Base-by-base conservation (phyloP, 805 yeast species). In the Cyberlindnera nakhonratchasimensis region DNA sequence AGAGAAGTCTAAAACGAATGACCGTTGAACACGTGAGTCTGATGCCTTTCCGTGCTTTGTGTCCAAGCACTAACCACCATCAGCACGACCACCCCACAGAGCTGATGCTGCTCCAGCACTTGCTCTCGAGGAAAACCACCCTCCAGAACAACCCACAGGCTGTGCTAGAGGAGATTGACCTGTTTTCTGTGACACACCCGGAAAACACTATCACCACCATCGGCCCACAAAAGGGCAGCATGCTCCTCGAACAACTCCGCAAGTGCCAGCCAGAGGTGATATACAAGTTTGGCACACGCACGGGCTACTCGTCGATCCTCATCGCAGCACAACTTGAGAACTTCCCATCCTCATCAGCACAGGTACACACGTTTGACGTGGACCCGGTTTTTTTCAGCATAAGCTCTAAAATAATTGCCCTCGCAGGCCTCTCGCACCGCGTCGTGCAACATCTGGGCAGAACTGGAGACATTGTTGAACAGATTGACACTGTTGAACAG, bases 221-320 rank as follows among this genome's bases (percentile, higher is more conserved):
- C 13, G 49, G 50, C 6, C 33, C 37, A 4, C 14, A 21, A 19
- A 51, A 52, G 22, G 47, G 48, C 1, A 16, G 19, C 2, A 18
- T 39, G 6, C 20, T 55, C 7, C 17, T 37, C 0, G 17, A 35
- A 3, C 34, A 43, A 24, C 19, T 56, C 2, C 37, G 33, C 10
- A 19, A 28, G 19, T 7, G 11, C 14, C 21, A 43, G 10, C 58
- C 59, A 2, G 52, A 47, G 23, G 39, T 48, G 1, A 31, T 57
- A 6, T 46, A 47, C 11, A 57, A 57, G 32, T 41, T 55, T 23
- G 58, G 57, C 9, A 47, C 58, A 1, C 47, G 46, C 22, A 35
- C 38, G 3, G 58, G 58, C 0, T 57, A 54, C 29, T 40, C 52
- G 1, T 18, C 50, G 6, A 43, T 57, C 13, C n/a, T 48, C 2